Conservation (phyloP, 2,329 filamentous ascomycete genomes). For the Falciphora oryzae region DNA sequence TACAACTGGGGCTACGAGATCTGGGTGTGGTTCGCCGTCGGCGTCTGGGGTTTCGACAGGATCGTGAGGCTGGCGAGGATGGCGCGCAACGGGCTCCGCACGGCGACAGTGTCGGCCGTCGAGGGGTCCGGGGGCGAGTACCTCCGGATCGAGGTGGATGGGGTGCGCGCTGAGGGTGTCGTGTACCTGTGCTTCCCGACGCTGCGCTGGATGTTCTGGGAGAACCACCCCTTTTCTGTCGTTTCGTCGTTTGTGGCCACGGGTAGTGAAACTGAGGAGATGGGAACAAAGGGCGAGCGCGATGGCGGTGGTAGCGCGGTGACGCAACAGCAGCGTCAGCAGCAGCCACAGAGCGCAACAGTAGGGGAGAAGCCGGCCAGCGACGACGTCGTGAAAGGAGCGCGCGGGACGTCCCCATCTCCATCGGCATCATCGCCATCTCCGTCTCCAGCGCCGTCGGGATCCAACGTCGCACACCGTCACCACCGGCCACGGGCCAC, state of each 20-base stretch:
- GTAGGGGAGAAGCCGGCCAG: neutral
- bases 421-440: neutral
- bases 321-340: neutral
- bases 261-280: neutral
- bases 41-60: constrained; percentile 30
- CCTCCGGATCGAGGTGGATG: constrained; percentile 24
- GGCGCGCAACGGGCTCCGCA: constrained; percentile 29
- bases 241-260: constrained; percentile 17
- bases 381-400: neutral
- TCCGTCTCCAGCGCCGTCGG: neutral
- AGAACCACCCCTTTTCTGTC: constrained; percentile 46
- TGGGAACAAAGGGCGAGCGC: neutral
- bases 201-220: constrained; percentile 35
- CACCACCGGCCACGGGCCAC: constrained; percentile 6
- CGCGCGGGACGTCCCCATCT: too few species aligned
- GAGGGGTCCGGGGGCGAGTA: constrained; percentile 23
- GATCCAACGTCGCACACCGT: neutral
- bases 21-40: constrained; percentile 38
- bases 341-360: neutral
- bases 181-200: constrained; percentile 31
- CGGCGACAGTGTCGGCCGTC: constrained; percentile 17
- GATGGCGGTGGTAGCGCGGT: too few species aligned
- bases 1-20: constrained; percentile 41
- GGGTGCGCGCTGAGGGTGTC: constrained; percentile 21
- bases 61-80: constrained; percentile 38